These are phyloP conservation scores for Capronia coronata DNA, from an alignment of 2,329 filamentous ascomycete genomes.

Conservation along the genomic window DNA sequence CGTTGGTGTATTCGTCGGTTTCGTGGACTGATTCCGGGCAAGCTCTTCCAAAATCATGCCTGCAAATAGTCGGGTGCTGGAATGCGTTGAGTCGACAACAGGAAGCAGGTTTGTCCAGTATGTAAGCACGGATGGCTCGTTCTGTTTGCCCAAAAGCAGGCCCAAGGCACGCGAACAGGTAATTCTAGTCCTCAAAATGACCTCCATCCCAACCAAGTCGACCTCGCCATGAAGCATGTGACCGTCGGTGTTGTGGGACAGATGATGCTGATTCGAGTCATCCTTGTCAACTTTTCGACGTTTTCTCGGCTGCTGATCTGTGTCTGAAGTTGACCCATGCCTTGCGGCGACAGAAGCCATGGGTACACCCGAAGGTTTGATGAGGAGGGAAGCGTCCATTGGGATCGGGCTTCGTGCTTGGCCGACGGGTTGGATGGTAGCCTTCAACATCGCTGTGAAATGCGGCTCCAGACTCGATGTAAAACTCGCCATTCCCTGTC, in stretches of 20 bases:
- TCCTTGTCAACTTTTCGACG: constrained; percentile 77
- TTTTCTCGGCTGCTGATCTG: constrained; percentile 42
- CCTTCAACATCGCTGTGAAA: constrained; percentile 71
- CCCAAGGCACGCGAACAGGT: constrained; percentile 81
- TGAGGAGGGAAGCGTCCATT: constrained; percentile 83
- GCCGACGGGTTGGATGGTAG: constrained; percentile 85
- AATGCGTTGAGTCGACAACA: constrained; percentile 64
- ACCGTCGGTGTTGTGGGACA: constrained; percentile 92
- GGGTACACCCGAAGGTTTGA: constrained; percentile 83
- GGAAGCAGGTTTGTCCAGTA: constrained; percentile 61
- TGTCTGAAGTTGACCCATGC: constrained; percentile 39
- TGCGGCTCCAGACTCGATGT: constrained; percentile 67
- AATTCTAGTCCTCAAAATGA: constrained; percentile 82
- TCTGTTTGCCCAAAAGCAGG: constrained; percentile 70
- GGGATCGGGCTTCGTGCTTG: constrained; percentile 84
- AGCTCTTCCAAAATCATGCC: constrained; percentile 85
- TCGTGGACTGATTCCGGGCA: constrained; percentile 51
- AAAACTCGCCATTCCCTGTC: constrained; percentile 59
- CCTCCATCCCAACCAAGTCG: constrained; percentile 84
- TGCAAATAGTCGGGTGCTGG: constrained; percentile 78
- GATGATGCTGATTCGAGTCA: constrained; percentile 61
- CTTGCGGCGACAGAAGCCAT: constrained; percentile 51
- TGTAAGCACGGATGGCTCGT: constrained; percentile 47
- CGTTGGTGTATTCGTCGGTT: constrained; percentile 37
- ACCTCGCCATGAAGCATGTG: constrained; percentile 97